Evolutionary conservation across 2,329 filamentous ascomycete species (phyloP).

Genomic region (Alternaria postmessia): DNA sequence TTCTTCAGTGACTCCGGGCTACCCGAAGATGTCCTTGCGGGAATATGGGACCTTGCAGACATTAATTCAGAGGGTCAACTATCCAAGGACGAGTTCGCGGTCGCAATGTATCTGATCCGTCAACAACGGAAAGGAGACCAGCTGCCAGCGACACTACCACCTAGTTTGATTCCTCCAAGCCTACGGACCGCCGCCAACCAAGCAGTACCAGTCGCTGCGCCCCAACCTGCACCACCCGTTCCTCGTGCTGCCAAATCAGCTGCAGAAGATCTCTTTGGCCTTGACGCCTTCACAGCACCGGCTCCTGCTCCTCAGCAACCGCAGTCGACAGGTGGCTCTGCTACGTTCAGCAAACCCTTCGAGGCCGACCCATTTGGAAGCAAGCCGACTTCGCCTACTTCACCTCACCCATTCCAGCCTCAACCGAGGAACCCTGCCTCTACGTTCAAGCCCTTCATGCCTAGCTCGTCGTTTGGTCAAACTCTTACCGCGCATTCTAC

Average conservation of each 20-base stretch:
- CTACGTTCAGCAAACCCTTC: slow-evolving; percentile 51
- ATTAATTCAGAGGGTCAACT: slow-evolving; percentile 89
- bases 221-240: slow-evolving; percentile 53
- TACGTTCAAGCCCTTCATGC: slow-evolving; percentile 88
- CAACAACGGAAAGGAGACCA: slow-evolving; percentile 78
- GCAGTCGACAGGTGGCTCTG: slow-evolving; percentile 78
- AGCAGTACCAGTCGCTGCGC: slow-evolving; percentile 56
- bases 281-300: slow-evolving; percentile 73
- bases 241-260: slow-evolving; percentile 70
- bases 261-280: slow-evolving; percentile 90
- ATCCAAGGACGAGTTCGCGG: slow-evolving; percentile 89
- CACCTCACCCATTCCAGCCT: slow-evolving; percentile 60
- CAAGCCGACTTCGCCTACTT: slow-evolving; percentile 61
- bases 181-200: slow-evolving; percentile 68
- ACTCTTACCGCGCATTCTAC: slow-evolving; percentile 79
- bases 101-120: slow-evolving; percentile 96
- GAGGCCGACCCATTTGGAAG: slow-evolving; percentile 71
- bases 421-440: slow-evolving; percentile 53
- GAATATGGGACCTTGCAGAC: slow-evolving; percentile 97
- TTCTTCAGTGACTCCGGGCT: slow-evolving; percentile 95
- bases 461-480: slow-evolving; percentile 90
- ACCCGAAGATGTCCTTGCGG: slow-evolving; percentile 85
- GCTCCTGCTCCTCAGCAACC: slow-evolving; percentile 63
- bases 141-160: slow-evolving; percentile 79
- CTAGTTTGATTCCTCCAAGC: slow-evolving; percentile 84